These are phyloP conservation scores for Misopates orontium DNA, from an alignment of 257 asterid genomes.

Conservation along the genomic window DNA sequence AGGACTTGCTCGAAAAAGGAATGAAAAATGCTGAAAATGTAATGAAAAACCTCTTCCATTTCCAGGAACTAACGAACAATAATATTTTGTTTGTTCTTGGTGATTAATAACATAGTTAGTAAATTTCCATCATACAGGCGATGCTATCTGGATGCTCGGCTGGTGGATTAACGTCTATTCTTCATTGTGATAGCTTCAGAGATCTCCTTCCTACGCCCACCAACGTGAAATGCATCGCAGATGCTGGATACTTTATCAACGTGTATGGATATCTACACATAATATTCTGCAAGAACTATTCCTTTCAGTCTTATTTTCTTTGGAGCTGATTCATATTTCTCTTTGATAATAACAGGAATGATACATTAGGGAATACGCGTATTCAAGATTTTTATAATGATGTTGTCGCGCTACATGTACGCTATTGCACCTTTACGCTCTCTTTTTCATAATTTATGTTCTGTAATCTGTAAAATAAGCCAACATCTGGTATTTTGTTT, in stretches of 20 bases:
- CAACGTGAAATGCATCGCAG: conserved; percentile 86
- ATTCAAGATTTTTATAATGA: conserved; percentile 62
- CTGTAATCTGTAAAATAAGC: too few species aligned
- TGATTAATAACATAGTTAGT: background rate
- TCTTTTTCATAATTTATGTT: too few species aligned
- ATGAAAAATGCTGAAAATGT: conserved; percentile 57
- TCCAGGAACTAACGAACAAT: background rate
- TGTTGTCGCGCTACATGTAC: conserved; percentile 81
- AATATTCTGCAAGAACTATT: background rate
- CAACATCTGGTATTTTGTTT: too few species aligned
- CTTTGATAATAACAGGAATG: conserved; percentile 51
- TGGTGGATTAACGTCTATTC: conserved; percentile 84
- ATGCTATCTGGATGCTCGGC: conserved; percentile 95
- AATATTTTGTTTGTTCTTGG: background rate
- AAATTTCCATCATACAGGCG: conserved; percentile 49
- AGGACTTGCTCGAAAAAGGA: conserved; percentile 50
- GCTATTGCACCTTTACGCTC: conserved; percentile 11
- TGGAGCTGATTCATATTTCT: background rate
- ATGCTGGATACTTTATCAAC: conserved; percentile 87
- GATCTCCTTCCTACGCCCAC: conserved; percentile 58
- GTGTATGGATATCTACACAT: conserved; percentile 45
- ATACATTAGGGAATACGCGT: conserved; percentile 63
- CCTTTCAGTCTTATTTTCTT: background rate
- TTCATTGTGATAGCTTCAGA: conserved; percentile 77
- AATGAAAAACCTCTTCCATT: background rate